phyloP scores from a whole-genome alignment of 2,329 filamentous ascomycete species.

The Monosporascus sp. region DNA sequence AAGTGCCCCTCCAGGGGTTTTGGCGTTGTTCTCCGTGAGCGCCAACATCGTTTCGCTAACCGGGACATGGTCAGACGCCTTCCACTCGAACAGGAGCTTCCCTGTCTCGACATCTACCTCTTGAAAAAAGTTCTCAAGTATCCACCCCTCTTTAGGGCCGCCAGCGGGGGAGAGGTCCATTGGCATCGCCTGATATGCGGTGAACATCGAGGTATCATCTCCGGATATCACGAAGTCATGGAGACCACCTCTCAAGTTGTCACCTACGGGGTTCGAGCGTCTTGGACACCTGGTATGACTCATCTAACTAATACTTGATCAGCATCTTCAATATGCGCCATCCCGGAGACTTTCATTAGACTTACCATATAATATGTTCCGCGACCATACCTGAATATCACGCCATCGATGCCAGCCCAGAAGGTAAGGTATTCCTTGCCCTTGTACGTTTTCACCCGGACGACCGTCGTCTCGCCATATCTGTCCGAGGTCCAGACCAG shows the following conservation, averaged over 20 bases:
- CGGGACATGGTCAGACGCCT: constrained; percentile 37
- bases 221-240: constrained; percentile 37
- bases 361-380: constrained; percentile 5
- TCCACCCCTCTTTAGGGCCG: constrained; percentile 31
- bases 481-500: constrained; percentile 11
- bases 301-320: constrained; percentile 2
- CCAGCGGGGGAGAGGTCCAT: constrained; percentile 29
- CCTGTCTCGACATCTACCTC: constrained; percentile 40
- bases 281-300: constrained; percentile 13
- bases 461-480: constrained; percentile 8
- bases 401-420: constrained; percentile 15
- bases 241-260: constrained; percentile 6
- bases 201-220: constrained; percentile 34
- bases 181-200: constrained; percentile 29
- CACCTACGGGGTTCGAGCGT: constrained; percentile 1
- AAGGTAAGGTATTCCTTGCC: constrained; percentile 27
- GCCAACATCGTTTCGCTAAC: constrained; percentile 11
- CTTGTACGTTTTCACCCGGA: constrained; percentile 21
- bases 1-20: constrained; percentile 24
- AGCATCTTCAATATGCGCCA: background rate
- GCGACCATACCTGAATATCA: constrained; percentile 5
- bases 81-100: constrained; percentile 41
- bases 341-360: background rate
- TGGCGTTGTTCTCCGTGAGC: background rate
- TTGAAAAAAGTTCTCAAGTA: constrained; percentile 36